Base-by-base conservation (phyloP, 805 yeast species). In the Lipomyces orientalis region DNA sequence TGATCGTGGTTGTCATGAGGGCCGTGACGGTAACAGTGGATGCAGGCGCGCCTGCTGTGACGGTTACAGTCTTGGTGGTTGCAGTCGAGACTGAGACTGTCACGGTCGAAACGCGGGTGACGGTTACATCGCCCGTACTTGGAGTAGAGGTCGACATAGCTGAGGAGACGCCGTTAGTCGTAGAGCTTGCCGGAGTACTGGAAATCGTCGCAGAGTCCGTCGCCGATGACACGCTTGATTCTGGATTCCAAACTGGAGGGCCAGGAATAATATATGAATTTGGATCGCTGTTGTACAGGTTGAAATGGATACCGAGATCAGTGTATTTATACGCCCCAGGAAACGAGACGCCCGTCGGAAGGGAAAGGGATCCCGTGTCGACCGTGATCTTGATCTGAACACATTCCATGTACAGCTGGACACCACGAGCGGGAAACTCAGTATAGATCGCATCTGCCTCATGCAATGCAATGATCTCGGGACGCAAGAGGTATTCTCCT, bases 311-410 rank as follows among this genome's bases (percentile, higher is more conserved):
- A 29, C 70, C 69, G 12, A 67, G 69, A 33, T 68, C 70, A 16
- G 58, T 34, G 49, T 67, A 61, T n/a, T 43, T 19, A 37, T 68
- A 68, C 54, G 71, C 69, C 19, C 71, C 71, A 2, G 71, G 71
- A 46, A 68, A 66, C 29, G 60, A 34, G n/a, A 68, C 71, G 14
- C 67, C 66, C 0, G 62, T 31, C 1, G 70, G 69, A 7, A 51
- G 37, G 19, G 61, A 51, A 22, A 52, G 16, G 5, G 69, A 55
- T 8, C 66, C 65, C 16, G 69, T 25, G 16, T 19, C 35, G 22
- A 51, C 69, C 14, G 37, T 39, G 35, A 66, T 57, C 29, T 62
- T 33, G 62, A 68, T 65, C 60, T 64, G 64, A 14, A 65, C 57
- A 46, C 70, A 68, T 34, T 62, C 59, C 62, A 68, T 64, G 43